Base-by-base conservation (phyloP, 768 basidiomycete genomes). In the Russula emetica region DNA sequence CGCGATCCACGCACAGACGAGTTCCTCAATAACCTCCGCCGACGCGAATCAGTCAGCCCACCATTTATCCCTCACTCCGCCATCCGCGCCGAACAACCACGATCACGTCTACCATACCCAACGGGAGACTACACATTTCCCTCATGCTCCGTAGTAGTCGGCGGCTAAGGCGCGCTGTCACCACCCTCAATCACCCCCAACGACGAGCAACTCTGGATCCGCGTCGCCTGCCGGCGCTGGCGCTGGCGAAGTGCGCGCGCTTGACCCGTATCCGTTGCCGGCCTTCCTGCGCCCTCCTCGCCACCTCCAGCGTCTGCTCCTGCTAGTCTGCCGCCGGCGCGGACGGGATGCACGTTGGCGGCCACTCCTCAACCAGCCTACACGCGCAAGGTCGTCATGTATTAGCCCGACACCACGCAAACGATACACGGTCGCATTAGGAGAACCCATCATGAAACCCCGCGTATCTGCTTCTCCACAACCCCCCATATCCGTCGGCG, bases 381-480 rank as follows among this genome's bases (percentile, higher is more conserved):
- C 79, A 1, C 83, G 80, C 1, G 80, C 77, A 50, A 77, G 85
- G 22, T 80, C 79, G 18, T 76, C 79, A 5, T 87, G 85, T 69
- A 80, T 85, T 1, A 90, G 88, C 4, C 90, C 92, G 2, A 76
- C 82, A 0, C 74, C 79, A 1, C 77, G 91, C 64, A 94, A 94
- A 70, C 80, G 92, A 44, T 93, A 94, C 71, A 93, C 92, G 0
- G 91, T 93, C 36, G 91, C 92, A 0, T 80, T 94, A 0, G 90
- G 90, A 11, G 87, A 83, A 2, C 86, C 89, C 0, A 84, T 90
- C 63, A 80, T 83, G 66, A 66, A 67, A 42, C 60, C 71, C 3
- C 52, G 66, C 40, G 47, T 69, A 6, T 70, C 71, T 28, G 56
- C 67, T 3, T 66, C 71, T 22, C 60, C 67, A 3, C n/a, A n/a